These are phyloP conservation scores for Aspergillus wentii DNA, from an alignment of 495 filamentous ascomycete species.

Conservation along the genomic window DNA sequence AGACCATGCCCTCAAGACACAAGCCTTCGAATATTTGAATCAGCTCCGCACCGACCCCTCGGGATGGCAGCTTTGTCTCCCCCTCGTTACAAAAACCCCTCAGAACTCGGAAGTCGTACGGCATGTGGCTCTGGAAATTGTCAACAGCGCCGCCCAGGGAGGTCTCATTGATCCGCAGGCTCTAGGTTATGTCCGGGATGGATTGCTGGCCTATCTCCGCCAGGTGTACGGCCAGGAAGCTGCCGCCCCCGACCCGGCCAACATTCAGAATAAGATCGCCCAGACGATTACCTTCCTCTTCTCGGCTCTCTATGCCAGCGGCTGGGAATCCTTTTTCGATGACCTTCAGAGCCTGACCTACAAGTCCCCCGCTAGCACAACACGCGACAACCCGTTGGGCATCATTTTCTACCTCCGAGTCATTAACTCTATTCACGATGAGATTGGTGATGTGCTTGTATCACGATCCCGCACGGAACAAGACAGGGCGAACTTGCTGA, in stretches of 20 bases:
- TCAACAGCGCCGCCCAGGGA: slow-evolving; percentile 82
- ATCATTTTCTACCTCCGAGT: slow-evolving; percentile 86
- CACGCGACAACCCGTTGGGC: slow-evolving; percentile 64
- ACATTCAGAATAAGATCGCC: slow-evolving; percentile 93
- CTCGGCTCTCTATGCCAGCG: slow-evolving; percentile 71
- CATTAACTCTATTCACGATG: slow-evolving; percentile 85
- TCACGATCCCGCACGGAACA: slow-evolving; percentile 67
- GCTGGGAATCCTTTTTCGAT: slow-evolving; percentile 84
- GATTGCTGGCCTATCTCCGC: slow-evolving; percentile 70
- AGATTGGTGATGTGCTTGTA: slow-evolving; percentile 91
- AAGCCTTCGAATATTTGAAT: slow-evolving; percentile 85
- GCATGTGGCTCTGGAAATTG: slow-evolving; percentile 79
- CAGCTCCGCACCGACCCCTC: slow-evolving; percentile 71
- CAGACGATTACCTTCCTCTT: slow-evolving; percentile 94
- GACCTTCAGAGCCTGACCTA: slow-evolving; percentile 71
- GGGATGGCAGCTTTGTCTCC: slow-evolving; percentile 81
- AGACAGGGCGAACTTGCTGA: slow-evolving; percentile 75
- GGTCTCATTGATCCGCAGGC: slow-evolving; percentile 64
- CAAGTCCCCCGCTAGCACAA: slow-evolving; percentile 39
- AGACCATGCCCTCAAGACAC: slow-evolving; percentile 67
- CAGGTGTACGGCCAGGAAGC: slow-evolving; percentile 61
- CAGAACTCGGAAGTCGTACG: slow-evolving; percentile 77
- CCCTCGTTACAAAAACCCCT: slow-evolving; percentile 80
- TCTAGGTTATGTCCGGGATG: slow-evolving; percentile 66
- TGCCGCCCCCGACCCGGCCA: slow-evolving; percentile 55